Evolutionary conservation across 1,284 basidiomycete genomes (phyloP), one percentile per base, ranked within the genome.

Genomic region (Trichosporon faecale): DNA sequence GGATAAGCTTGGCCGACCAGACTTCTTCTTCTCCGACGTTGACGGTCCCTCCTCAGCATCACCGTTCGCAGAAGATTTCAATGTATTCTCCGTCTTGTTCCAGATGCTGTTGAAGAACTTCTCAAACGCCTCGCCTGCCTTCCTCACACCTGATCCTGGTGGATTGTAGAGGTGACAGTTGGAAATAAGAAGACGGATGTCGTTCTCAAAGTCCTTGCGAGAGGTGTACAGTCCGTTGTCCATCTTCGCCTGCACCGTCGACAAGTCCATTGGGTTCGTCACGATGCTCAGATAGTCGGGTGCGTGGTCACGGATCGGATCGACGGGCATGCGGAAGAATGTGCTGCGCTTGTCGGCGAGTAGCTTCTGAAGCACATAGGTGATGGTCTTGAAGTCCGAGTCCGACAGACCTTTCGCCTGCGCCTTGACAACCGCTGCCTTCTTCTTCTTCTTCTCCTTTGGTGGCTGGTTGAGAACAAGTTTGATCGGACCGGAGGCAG

Each of bases 191-290:
- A 98, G 88, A 70, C 88, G 89, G 80, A 99, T 92, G 81, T 99
- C 96, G 21, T 87, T 86, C 76, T 91, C 90, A 80, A 98, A 96
- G 23, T 87, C 91, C 78, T 91, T 89, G 25, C 95, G 90, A 76
- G 92, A 89, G 72, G 89, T 88, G 85, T 98, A 99, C 65, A 81
- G 77, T 0, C 94, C 94, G 71, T 88, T 89, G 76, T 94, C 90
- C 27, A 99, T 85, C 83, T 97, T 98, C 67, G 91, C 91, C 23
- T 87, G 86, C 85, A 97, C 92, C 0, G 94, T 95, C 65, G 90
- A 90, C 14, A 99, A 86, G 80, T 99, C 96, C 93, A 99, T 98
- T 0, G 97, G 96, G 16, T 91, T 86, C 80, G 92, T 92, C 83
- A 99, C 92, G 70, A 96, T 85, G 66, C 92, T 89, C 76, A 94